Percentiles rank a stretch among this genome's conserved stretches.
Conservation (phyloP, 805 yeast species). For the Alloascoidea africana region DNA sequence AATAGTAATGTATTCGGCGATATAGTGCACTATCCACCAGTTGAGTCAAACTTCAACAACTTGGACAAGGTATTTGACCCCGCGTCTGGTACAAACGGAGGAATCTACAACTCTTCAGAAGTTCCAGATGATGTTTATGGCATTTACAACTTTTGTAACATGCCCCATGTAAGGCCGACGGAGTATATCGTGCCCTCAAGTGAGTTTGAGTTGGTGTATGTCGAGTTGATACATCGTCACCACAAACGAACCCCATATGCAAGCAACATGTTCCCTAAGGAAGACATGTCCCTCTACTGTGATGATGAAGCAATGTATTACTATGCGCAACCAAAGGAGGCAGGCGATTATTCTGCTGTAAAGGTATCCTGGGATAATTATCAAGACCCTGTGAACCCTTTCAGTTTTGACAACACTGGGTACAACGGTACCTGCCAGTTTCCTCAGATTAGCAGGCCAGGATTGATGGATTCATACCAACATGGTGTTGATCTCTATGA, state of each 20-base stretch:
- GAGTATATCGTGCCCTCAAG: constrained; percentile 13
- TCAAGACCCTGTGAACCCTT: constrained; percentile 16
- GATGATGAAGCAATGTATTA: constrained; percentile 16
- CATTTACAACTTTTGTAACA: constrained; percentile 26
- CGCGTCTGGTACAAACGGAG: constrained; percentile 13
- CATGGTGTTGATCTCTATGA: constrained; percentile 24
- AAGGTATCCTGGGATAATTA: constrained; percentile 13
- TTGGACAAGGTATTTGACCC: background rate
- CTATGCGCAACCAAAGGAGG: constrained; percentile 7
- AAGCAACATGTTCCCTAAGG: constrained; percentile 20
- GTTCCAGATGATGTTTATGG: constrained; percentile 17
- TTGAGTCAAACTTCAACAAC: background rate
- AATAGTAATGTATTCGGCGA: background rate
- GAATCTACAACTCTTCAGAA: constrained; percentile 13
- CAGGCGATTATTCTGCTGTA: constrained; percentile 4
- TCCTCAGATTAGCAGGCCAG: constrained; percentile 25
- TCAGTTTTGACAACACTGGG: constrained; percentile 11
- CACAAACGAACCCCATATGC: constrained; percentile 28
- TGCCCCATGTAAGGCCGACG: constrained; percentile 26
- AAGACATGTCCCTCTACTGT: constrained; percentile 15
- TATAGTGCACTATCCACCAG: background rate
- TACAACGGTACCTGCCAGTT: constrained; percentile 21
- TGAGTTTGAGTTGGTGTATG: constrained; percentile 18
- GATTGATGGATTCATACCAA: constrained; percentile 21
- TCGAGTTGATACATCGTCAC: constrained; percentile 27